phyloP scores from a whole-genome alignment of 2,329 filamentous ascomycete genomes.

The Aspergillus ochraceus region DNA sequence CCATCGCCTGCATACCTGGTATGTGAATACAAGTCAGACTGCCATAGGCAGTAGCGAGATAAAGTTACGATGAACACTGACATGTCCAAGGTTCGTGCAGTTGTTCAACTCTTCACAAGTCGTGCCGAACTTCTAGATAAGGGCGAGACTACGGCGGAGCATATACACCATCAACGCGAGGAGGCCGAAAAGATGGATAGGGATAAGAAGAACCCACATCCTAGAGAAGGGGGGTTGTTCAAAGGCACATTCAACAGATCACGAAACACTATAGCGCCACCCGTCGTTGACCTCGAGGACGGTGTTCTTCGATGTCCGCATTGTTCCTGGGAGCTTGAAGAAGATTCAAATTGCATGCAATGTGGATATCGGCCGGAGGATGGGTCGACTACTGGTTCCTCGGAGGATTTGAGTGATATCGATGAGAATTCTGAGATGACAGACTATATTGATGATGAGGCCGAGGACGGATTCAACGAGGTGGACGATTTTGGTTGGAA shows the following conservation, averaged over 20 bases:
- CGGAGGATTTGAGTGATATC: constrained; percentile 47
- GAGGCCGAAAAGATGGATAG: constrained; percentile 60
- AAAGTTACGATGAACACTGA: constrained; percentile 10
- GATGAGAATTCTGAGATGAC: constrained; percentile 45
- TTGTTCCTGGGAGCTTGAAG: constrained; percentile 65
- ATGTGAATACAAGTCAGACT: constrained; percentile 20
- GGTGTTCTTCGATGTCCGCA: constrained; percentile 62
- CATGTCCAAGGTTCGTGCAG: constrained; percentile 56
- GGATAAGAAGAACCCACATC: constrained; percentile 57
- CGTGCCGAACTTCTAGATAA: constrained; percentile 61
- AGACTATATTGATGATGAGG: constrained; percentile 36
- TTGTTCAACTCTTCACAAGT: constrained; percentile 63
- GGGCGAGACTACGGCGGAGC: constrained; percentile 64
- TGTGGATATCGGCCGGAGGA: constrained; percentile 57
- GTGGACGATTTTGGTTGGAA: constrained; percentile 26
- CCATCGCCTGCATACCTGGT: constrained; percentile 67
- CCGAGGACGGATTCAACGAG: constrained; percentile 30
- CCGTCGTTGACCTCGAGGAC: constrained; percentile 59
- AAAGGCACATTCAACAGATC: constrained; percentile 56
- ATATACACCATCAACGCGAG: constrained; percentile 57
- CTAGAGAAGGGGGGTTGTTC: constrained; percentile 59
- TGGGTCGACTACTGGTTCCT: constrained; percentile 39
- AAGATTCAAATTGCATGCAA: constrained; percentile 53
- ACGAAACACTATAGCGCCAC: constrained; percentile 29
- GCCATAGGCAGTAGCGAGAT: not conserved